These are phyloP conservation scores for Dioscorea dumetorum DNA, from an alignment of 106 monocot species.

Conservation along the genomic window DNA sequence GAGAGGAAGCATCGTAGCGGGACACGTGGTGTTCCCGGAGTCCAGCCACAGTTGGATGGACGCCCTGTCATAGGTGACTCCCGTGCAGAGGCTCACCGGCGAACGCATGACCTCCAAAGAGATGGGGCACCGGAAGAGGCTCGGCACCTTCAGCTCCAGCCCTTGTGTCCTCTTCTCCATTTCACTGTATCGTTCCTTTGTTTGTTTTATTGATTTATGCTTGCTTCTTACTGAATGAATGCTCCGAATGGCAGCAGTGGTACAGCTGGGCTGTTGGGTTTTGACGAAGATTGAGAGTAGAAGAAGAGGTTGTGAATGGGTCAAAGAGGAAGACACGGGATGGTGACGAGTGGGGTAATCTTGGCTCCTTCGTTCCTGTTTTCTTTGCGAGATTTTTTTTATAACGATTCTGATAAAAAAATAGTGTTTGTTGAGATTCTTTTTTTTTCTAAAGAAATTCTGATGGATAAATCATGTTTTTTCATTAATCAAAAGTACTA, in stretches of 20 bases:
- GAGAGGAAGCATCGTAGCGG: conserved; percentile 79
- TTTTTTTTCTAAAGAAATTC: too few relatives aligned
- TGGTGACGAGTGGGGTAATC: background rate
- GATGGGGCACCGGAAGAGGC: conserved; percentile 88
- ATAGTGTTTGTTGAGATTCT: too few relatives aligned
- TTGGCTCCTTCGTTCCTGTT: background rate
- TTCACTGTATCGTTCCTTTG: background rate
- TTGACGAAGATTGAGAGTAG: background rate
- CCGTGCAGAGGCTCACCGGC: conserved; percentile 93
- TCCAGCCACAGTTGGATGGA: conserved; percentile 92
- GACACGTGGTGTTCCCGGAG: conserved; percentile 75
- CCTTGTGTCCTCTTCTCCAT: conserved; percentile 11
- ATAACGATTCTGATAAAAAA: too few relatives aligned
- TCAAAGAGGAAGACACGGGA: background rate
- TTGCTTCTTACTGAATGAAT: too few relatives aligned
- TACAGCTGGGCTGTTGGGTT: background rate
- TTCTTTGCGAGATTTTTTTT: background rate
- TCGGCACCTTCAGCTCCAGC: conserved; percentile 55
- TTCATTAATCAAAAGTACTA: too few relatives aligned
- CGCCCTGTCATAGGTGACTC: conserved; percentile 87
- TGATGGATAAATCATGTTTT: too few relatives aligned
- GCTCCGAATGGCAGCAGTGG: too few relatives aligned
- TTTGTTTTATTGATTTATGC: background rate
- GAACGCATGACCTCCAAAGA: conserved; percentile 93
- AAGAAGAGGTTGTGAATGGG: background rate